Conservation (phyloP, 495 filamentous ascomycete species). For the Aspergillus saccharolyticus region DNA sequence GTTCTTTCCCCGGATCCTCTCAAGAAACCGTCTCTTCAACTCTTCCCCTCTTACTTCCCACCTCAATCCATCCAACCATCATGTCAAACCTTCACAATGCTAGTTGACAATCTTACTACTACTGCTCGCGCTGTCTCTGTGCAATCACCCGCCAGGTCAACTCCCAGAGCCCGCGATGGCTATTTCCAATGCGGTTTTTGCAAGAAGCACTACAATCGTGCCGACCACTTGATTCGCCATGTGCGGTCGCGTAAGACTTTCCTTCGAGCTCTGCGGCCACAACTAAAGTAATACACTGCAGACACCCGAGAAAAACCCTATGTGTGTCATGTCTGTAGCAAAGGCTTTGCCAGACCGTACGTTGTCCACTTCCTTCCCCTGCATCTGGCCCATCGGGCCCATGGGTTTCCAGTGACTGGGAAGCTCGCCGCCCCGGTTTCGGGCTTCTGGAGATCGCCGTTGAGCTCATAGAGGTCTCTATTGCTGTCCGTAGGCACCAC, state of each 20-base stretch:
- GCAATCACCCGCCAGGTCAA: slow-evolving; percentile 15
- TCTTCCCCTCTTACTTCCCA: not conserved
- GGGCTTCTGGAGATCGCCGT: no score
- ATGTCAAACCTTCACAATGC: slow-evolving; percentile 16
- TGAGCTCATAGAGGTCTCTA: no score
- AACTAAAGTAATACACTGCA: not conserved
- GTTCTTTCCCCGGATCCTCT: not conserved
- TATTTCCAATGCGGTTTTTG: slow-evolving; percentile 53
- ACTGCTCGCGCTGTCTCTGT: not conserved
- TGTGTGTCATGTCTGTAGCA: slow-evolving; percentile 42
- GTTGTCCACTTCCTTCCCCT: slow-evolving; percentile 1
- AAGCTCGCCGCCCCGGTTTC: no score
- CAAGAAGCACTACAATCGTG: slow-evolving; percentile 48
- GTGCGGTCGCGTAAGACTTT: slow-evolving; percentile 42
- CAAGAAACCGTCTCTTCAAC: not conserved
- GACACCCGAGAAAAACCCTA: slow-evolving; percentile 54
- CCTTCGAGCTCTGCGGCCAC: no score
- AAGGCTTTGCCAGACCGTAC: slow-evolving; percentile 49
- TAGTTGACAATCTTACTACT: slow-evolving; percentile 11
- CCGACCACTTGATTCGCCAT: slow-evolving; percentile 54
- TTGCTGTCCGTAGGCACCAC: no score
- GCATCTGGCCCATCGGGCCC: no score
- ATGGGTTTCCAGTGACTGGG: no score
- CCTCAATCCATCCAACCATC: no score
- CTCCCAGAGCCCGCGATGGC: slow-evolving; percentile 17